Conservation (phyloP, 768 basidiomycete genomes). For the Termitomyces sp. region DNA sequence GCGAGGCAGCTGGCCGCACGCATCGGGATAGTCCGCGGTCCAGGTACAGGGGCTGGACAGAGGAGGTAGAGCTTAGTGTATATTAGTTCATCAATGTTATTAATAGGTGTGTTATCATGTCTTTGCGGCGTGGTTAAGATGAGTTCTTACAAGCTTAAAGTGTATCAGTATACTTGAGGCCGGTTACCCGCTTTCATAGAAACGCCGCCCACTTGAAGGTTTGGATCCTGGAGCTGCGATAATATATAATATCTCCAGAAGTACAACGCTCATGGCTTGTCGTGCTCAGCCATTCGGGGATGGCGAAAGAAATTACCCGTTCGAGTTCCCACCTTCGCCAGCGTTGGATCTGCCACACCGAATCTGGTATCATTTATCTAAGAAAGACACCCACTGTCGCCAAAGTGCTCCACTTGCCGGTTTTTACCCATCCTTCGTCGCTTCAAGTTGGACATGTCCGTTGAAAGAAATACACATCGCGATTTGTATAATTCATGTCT, state of each 20-base stretch:
- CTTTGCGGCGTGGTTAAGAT: background rate
- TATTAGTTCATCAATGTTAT: constrained; percentile 1
- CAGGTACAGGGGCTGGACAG: constrained; percentile 20
- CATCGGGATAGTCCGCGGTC: constrained; percentile 64
- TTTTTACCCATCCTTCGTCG: background rate
- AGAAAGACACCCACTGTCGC: background rate
- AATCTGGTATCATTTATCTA: background rate
- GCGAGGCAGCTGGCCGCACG: constrained; percentile 82
- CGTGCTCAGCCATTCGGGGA: background rate
- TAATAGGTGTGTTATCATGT: constrained; percentile 8
- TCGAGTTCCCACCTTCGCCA: background rate
- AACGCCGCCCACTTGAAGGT: background rate
- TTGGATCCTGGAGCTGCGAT: too few relatives aligned
- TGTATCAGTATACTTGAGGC: background rate
- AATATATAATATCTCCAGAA: background rate
- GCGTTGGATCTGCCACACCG: background rate
- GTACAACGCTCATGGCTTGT: background rate
- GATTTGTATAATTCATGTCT: background rate
- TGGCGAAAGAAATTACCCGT: background rate
- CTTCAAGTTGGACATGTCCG: background rate
- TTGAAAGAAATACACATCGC: too few relatives aligned
- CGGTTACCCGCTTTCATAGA: background rate
- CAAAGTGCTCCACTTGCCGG: background rate
- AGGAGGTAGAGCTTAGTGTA: constrained; percentile 8
- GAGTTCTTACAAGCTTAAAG: background rate